These are phyloP conservation scores for Lipomyces starkeyi DNA, from an alignment of 805 yeast genomes.

Conservation along the genomic window DNA sequence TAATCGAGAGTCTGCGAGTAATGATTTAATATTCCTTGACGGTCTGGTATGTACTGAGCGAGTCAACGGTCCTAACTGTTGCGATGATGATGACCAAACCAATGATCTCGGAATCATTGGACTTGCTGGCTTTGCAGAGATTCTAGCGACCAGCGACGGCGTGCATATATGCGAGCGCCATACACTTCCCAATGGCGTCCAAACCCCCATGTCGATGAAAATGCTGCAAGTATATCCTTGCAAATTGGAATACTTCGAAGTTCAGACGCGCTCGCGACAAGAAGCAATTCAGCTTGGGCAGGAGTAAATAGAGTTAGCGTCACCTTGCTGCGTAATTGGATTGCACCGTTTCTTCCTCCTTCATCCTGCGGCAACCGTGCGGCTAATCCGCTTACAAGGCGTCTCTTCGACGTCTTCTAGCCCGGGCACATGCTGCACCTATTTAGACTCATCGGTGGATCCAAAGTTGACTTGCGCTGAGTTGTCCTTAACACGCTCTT, in stretches of 20 bases:
- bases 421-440: too few relatives aligned
- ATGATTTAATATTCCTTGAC: background rate
- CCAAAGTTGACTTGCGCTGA: background rate
- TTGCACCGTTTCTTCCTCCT: too few relatives aligned
- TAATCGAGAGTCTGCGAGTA: background rate
- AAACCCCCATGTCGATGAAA: background rate
- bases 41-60: background rate
- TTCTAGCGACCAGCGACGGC: background rate
- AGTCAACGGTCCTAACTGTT: background rate
- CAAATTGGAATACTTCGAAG: too few relatives aligned
- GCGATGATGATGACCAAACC: background rate
- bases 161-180: background rate
- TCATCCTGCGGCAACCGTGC: too few relatives aligned
- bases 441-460: background rate
- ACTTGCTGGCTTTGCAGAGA: background rate
- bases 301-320: too few relatives aligned
- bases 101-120: background rate
- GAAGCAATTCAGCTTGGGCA: too few relatives aligned
- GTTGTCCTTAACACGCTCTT: background rate
- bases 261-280: background rate
- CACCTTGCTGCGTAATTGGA: too few relatives aligned
- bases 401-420: background rate
- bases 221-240: background rate
- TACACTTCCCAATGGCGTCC: background rate
- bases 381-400: background rate